phyloP scores from a whole-genome alignment of 176 grass and related monocot species.

The Phragmites australis region DNA sequence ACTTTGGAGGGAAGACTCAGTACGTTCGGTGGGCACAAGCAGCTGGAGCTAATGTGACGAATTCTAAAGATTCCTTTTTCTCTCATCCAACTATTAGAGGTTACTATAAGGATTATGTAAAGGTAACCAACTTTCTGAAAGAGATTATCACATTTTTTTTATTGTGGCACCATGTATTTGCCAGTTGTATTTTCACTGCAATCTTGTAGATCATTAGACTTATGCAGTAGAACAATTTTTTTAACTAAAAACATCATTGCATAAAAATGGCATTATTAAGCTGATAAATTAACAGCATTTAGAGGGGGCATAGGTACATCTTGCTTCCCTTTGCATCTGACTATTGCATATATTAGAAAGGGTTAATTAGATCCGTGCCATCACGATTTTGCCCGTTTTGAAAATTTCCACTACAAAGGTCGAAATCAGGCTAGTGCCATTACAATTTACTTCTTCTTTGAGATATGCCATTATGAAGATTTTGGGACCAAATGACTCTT shows the following conservation, averaged over 20 bases:
- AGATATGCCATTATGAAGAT: too few relatives aligned
- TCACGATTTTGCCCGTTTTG: too few relatives aligned
- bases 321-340: too few relatives aligned
- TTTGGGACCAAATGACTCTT: too few relatives aligned
- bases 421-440: too few relatives aligned
- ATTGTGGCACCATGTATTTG: neutral
- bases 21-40: slow-evolving; percentile 86
- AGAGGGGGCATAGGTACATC: too few relatives aligned
- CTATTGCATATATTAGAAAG: too few relatives aligned
- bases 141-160: neutral
- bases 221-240: neutral
- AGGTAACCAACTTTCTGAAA: slow-evolving; percentile 46
- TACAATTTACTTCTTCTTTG: too few relatives aligned
- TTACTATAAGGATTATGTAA: slow-evolving; percentile 82
- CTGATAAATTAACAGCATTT: too few relatives aligned
- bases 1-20: slow-evolving; percentile 89
- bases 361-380: too few relatives aligned
- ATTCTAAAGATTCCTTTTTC: slow-evolving; percentile 77
- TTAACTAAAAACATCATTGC: neutral
- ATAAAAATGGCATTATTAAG: neutral
- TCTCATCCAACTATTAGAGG: slow-evolving; percentile 66
- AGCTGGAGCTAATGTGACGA: slow-evolving; percentile 63
- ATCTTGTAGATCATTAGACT: neutral
- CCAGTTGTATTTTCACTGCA: slow-evolving; percentile 17
- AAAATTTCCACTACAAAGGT: too few relatives aligned